Percentiles rank a stretch among this genome's conserved stretches.
Evolutionary conservation across 805 yeast species (phyloP).

Genomic region (Metschnikowia anglica): DNA sequence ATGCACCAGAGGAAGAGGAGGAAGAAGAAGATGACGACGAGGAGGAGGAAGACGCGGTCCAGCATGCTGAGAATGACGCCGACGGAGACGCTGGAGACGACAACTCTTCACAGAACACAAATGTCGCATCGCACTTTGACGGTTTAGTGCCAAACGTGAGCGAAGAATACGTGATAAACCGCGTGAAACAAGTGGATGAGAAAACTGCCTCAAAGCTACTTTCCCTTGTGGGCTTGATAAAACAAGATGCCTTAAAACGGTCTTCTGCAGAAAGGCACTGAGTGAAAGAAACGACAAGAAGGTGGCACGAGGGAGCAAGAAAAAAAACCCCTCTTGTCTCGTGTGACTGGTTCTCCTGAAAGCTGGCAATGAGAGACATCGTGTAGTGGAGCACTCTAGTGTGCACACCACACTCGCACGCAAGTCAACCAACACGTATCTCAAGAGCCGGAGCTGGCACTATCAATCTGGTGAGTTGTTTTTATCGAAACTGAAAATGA

Average conservation of each 20-base stretch:
- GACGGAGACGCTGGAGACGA: conserved; percentile 21
- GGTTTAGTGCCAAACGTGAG: conserved; percentile 7
- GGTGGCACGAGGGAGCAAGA: too few relatives aligned
- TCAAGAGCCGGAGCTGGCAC: neutral
- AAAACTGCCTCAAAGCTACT: conserved; percentile 32
- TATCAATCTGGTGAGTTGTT: neutral
- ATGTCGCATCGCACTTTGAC: conserved; percentile 21
- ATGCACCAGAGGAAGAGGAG: conserved; percentile 24
- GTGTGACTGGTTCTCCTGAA: too few relatives aligned
- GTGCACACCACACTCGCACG: neutral
- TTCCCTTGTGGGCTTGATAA: conserved; percentile 37
- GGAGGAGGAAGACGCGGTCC: conserved; percentile 30
- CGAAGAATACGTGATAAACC: conserved; percentile 28
- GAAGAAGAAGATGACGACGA: conserved; percentile 11
- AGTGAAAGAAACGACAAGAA: too few relatives aligned
- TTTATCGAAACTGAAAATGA: conserved; percentile 41
- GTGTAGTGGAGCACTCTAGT: too few relatives aligned
- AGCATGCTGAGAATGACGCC: conserved; percentile 25
- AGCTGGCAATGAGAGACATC: neutral
- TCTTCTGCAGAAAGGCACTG: too few relatives aligned
- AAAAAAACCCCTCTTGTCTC: too few relatives aligned
- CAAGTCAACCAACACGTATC: neutral
- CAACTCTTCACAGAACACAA: neutral
- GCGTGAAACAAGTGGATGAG: conserved; percentile 38
- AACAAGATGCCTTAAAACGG: conserved; percentile 28